A percentile compares a stretch with the other conserved stretches of the same genome.
Evolutionary conservation across 2,329 filamentous ascomycete species (phyloP).

Genomic region (Monosporascus sp.): DNA sequence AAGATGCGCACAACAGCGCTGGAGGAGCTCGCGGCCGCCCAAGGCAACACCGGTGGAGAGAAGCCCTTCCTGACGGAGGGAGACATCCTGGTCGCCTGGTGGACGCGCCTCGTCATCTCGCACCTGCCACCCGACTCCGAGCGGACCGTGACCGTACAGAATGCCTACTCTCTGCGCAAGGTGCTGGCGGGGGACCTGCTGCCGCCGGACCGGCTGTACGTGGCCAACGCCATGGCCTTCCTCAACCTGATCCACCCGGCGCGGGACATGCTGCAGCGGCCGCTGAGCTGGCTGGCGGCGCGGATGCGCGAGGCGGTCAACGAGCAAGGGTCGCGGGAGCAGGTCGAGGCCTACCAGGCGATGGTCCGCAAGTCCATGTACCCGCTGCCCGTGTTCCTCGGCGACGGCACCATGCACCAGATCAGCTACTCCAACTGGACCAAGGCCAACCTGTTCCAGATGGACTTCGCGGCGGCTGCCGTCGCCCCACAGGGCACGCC

Average conservation of each 20-base stretch:
- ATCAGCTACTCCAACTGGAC: neutral
- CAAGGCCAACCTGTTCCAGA: neutral
- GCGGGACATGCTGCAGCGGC: neutral
- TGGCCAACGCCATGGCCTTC: neutral
- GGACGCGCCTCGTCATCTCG: neutral
- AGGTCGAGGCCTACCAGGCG: neutral
- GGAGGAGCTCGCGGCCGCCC: slow-evolving; percentile 16
- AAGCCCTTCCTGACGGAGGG: neutral
- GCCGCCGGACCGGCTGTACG: neutral
- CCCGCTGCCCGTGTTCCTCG: neutral
- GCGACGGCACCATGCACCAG: neutral
- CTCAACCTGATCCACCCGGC: neutral
- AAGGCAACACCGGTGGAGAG: too few relatives aligned
- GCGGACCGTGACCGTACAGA: neutral
- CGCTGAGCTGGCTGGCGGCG: neutral
- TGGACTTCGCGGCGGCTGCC: neutral
- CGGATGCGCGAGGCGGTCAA: neutral
- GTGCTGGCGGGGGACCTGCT: neutral
- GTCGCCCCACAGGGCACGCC: neutral
- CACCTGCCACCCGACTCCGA: neutral
- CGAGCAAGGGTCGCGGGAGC: neutral
- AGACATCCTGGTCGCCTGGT: neutral
- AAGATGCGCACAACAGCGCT: slow-evolving; percentile 21
- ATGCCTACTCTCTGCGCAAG: neutral
- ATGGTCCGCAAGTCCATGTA: neutral